phyloP scores from a whole-genome alignment of 2,329 filamentous ascomycete species.

The Cladobotryum mycophilum region DNA sequence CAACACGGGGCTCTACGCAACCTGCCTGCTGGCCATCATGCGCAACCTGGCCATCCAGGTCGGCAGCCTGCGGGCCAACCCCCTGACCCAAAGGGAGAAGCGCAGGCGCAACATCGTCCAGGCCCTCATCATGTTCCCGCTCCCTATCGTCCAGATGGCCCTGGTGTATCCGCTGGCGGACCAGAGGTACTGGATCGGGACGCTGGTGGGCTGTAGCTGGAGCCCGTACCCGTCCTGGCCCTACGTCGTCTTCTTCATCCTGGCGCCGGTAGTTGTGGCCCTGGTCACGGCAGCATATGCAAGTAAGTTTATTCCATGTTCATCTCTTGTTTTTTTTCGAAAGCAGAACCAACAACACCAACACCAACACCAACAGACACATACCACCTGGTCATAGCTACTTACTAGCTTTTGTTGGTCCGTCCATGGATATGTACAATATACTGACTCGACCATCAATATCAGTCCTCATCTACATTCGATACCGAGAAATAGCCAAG shows the following conservation, averaged over 20 bases:
- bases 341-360: background rate
- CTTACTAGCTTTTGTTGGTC: background rate
- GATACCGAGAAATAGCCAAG: constrained; percentile 41
- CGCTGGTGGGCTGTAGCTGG: constrained; percentile 45
- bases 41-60: constrained; percentile 47
- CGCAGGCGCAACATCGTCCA: constrained; percentile 39
- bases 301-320: constrained; percentile 38
- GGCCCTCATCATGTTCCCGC: constrained; percentile 48
- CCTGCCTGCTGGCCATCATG: constrained; percentile 50
- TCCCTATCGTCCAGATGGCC: constrained; percentile 43
- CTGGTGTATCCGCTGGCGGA: constrained; percentile 42
- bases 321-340: no score
- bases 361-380: background rate
- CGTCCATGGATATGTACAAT: background rate
- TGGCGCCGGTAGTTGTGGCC: constrained; percentile 39
- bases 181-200: constrained; percentile 44
- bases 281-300: constrained; percentile 41
- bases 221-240: constrained; percentile 40
- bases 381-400: background rate
- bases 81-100: constrained; percentile 35
- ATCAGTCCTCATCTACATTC: constrained; percentile 40
- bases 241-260: constrained; percentile 41
- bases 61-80: constrained; percentile 35
- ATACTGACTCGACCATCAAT: background rate
- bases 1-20: constrained; percentile 39